Evolutionary conservation across 768 basidiomycete species (phyloP), one percentile per base, ranked within the genome.

Genomic region (Boletus sp.): DNA sequence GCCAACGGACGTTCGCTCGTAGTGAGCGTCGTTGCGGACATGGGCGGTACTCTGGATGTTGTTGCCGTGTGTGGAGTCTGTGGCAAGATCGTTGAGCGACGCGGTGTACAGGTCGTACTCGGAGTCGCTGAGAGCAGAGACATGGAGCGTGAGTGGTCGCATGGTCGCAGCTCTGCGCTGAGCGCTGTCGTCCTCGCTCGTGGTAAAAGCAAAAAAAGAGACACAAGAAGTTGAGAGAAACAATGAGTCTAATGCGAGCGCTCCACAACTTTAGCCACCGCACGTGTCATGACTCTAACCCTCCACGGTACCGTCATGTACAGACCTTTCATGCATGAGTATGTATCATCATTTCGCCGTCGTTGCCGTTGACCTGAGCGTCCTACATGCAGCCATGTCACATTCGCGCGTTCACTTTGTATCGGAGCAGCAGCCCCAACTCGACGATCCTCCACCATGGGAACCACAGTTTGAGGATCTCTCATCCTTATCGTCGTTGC

Each of bases 101-200:
- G 78, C 57, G 0, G 86, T 90, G 73, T 88, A 92, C 20, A 86
- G 67, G 14, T 75, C 69, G 69, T 90, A 92, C 69, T 92, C 90
- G 17, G 76, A 73, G 69, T 91, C 83, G 62, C 80, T 90, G 57
- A 92, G 83, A 0, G 90, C 90, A 36, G 90, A 91, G 18, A 83
- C 77, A 61, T 92, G 90, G 7, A 92, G 80, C 20, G 75, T 78
- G 28, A 90, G 78, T 42, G 80, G 82, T 50, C 89, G 80, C 85
- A 83, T 83, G n/a, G 63, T 55, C 50, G 51, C 52, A 35, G 52
- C 36, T 42, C 32, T 9, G 5, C 24, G 24, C 35, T 39, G 44
- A 15, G 15, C 47, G 50, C 46, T 45, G 63, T 36, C 35, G 52
- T 40, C 45, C n/a, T 24, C 39, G 57, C 33, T 42, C 5, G 39